Conservation (phyloP, 2,329 filamentous ascomycete genomes). For the Alternaria sp. region DNA sequence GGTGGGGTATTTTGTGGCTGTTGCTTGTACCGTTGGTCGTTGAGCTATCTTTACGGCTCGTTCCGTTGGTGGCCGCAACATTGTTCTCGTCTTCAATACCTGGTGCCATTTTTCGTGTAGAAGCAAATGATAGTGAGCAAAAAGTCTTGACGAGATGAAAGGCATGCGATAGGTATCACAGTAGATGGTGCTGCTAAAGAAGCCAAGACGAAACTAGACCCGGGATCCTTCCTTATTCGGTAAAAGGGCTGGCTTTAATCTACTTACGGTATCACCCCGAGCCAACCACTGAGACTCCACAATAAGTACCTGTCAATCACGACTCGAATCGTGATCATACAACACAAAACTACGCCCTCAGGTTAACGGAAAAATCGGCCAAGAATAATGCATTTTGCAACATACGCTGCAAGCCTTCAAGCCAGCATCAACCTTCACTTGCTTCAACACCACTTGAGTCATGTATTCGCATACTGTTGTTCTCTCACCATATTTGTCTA, state of each 20-base stretch:
- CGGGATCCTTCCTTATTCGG: not conserved
- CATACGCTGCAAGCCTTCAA: not conserved
- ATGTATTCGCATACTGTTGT: not conserved
- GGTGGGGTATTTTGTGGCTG: not conserved
- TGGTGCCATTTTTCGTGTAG: not conserved
- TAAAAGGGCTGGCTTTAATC: not conserved
- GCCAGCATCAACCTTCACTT: not conserved
- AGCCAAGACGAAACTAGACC: not conserved
- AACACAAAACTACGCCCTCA: not conserved
- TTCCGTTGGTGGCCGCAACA: not conserved
- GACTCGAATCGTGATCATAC: not conserved
- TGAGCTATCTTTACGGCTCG: not conserved
- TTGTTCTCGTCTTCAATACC: not conserved
- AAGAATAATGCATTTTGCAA: not conserved
- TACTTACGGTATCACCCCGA: not conserved
- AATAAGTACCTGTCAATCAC: not conserved
- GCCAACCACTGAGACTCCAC: not conserved
- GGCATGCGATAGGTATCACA: not conserved
- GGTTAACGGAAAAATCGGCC: not conserved
- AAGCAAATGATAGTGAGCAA: not conserved
- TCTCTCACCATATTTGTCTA: not conserved
- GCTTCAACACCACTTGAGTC: not conserved
- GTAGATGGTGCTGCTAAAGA: not conserved
- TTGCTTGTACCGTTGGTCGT: not conserved
- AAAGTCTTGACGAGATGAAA: not conserved